Evolutionary conservation across 768 basidiomycete genomes (phyloP).

Genomic region (Mycena indigotica): DNA sequence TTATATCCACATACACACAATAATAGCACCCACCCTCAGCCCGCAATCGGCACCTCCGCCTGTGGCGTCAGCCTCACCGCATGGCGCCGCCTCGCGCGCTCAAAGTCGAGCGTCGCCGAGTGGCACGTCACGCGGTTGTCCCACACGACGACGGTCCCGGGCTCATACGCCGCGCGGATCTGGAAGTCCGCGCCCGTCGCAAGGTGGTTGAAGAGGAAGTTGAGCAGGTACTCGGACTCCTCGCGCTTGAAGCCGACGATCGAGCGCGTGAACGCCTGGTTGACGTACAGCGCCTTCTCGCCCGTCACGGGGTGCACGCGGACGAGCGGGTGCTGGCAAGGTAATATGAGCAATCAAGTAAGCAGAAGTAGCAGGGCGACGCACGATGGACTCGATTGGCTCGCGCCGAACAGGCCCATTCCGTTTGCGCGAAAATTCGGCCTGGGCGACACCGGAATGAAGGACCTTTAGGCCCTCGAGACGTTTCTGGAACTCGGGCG

Average conservation of each 20-base stretch:
- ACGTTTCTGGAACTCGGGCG: conserved; percentile 56
- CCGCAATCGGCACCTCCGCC: too few species aligned
- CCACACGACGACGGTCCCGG: conserved; percentile 62
- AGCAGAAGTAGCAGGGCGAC: too few species aligned
- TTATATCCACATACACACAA: too few species aligned
- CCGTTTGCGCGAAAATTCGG: conserved; percentile 43
- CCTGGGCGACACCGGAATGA: conserved; percentile 57
- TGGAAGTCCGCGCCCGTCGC: conserved; percentile 54
- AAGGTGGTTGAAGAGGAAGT: conserved; percentile 57
- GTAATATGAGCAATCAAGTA: not conserved
- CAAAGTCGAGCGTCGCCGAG: conserved; percentile 38
- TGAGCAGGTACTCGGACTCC: conserved; percentile 57
- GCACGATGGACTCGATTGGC: conserved; percentile 48
- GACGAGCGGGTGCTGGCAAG: conserved; percentile 51
- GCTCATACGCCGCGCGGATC: conserved; percentile 50
- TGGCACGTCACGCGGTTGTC: conserved; percentile 46
- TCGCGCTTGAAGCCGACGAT: conserved; percentile 59
- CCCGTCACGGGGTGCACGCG: conserved; percentile 63
- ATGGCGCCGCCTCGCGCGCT: conserved; percentile 35
- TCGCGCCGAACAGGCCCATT: conserved; percentile 53
- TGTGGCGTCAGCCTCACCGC: conserved; percentile 46
- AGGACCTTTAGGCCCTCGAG: conserved; percentile 60
- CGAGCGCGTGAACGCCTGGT: conserved; percentile 54
- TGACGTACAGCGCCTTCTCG: conserved; percentile 65
- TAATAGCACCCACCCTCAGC: too few species aligned